Base-by-base conservation (phyloP, 345 rosid genomes). In the Iberis pinnata region DNA sequence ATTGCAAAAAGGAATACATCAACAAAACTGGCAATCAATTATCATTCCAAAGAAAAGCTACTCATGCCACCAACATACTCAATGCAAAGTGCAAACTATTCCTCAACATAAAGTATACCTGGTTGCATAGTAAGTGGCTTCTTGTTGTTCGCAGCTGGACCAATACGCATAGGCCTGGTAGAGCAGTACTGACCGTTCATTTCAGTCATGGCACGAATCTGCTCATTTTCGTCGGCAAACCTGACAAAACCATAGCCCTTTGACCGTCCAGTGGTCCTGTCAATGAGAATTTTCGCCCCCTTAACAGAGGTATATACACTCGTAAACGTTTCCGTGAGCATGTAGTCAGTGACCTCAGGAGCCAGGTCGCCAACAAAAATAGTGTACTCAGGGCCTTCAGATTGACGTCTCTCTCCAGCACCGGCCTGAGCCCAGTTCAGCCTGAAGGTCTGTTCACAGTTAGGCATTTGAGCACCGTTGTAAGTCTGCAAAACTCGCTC, bases 211-310 rank as follows among this genome's bases (percentile, higher is more conserved):
- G 99, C 86, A 47, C 86, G 94, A 47, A 68, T 12, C 64, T 88
- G 95, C 41, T 93, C 99, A 53, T 7, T 60, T 65, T 93, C 95
- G 52, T 93, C 94, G 8, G 56, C 82, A 76, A 93, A 88, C 67
- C 79, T 88, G 48, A 93, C 90, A 77, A 93, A 93, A 18, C 97
- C 99, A 78, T 93, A 93, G 1, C 99, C 99, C 68, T 93, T 88
- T 2, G 97, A 78, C 32, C 94, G 82, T 44, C 97, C 97, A 37
- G 95, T 93, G 9, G 58, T 51, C 74, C 90, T 86, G 56, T 93
- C 99, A 17, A 74, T 83, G 18, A 93, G 94, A 58, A 86, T 86
- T 73, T 88, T 93, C 2, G 95, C 95, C 55, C 99, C 94, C 66
- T 83, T 93, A 20, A 88, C 78, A 18, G 99, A 80, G 4, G 73